Evolutionary conservation across 2,329 filamentous ascomycete genomes (phyloP), one percentile per base, ranked within the genome.

Genomic region (Camillea tinctor): DNA sequence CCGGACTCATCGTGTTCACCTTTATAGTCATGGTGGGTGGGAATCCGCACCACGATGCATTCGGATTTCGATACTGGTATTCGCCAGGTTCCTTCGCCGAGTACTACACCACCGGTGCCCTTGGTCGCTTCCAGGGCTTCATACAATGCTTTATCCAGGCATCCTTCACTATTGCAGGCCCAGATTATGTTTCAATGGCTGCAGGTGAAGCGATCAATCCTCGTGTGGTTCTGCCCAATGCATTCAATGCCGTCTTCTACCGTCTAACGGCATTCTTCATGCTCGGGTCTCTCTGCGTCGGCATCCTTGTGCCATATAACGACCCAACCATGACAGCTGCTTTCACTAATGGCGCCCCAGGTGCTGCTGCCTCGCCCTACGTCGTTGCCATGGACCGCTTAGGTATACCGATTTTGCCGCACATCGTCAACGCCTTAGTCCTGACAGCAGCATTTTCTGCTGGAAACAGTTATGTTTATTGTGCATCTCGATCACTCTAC

Each of bases 11-110:
- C 66, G 68, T 86, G 64, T 93, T 91, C 76, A 94, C 92, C 1
- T 92, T 96, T 69, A 82, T 96, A 64, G 86, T 87, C 64, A 94
- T 95, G 88, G 77, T 95, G 1, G 92, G 92, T 7, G 92, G 90
- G 2, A 95, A 94, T 66, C 92, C 92, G 0, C 72, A 86, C 0
- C 79, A 84, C 44, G 89, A 93, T 66, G 79, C 84, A 0, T 91
- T 91, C 63, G 91, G 91, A 0, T 94, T 94, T 71, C 82, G 85
- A 23, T 86, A 83, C 72, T 89, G 86, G 85, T 78, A 81, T 3
- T 77, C 84, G 0, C 91, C 90, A 0, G 91, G 91, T 1, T 80
- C 90, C 0, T 93, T 94, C 71, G 82, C 84, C 2, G 83, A 88
- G 62, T 81, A 88, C 53, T 87, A 89, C 70, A 84, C 81, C 36